Evolutionary conservation across 805 yeast species (phyloP).

Genomic region (Schwanniomyces vanrijiae): DNA sequence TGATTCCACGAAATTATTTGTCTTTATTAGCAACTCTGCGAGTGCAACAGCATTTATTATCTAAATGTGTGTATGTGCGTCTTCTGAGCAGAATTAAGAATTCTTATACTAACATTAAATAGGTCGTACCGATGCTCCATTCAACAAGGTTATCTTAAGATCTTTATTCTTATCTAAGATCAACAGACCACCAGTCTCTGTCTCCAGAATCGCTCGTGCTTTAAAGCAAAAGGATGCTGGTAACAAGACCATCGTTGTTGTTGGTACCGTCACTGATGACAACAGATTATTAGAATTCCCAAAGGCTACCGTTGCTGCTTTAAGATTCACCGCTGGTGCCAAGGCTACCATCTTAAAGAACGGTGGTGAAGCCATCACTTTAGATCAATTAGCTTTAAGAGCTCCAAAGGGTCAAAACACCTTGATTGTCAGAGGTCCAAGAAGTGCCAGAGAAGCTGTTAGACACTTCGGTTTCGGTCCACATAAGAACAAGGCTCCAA

Average conservation of each 20-base stretch:
- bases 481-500: constrained; percentile 99
- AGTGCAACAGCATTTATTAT: constrained; percentile 21
- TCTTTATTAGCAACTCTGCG: constrained; percentile 31
- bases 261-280: constrained; percentile 99
- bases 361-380: constrained; percentile 99
- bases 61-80: constrained; percentile 27
- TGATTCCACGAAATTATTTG: background rate
- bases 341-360: constrained; percentile 95
- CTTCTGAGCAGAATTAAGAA: constrained; percentile 44
- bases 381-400: constrained; percentile 98
- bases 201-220: constrained; percentile 86
- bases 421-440: constrained; percentile 96
- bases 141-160: constrained; percentile 96
- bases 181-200: constrained; percentile 99
- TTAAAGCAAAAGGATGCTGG: constrained; percentile 79
- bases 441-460: constrained; percentile 98
- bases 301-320: constrained; percentile 97
- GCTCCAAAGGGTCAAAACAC: constrained; percentile 99
- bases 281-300: constrained; percentile 91
- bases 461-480: constrained; percentile 99
- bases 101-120: constrained; percentile 37
- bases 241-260: constrained; percentile 93
- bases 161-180: constrained; percentile 95
- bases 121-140: constrained; percentile 98
- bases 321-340: constrained; percentile 99